phyloP scores from a whole-genome alignment of 1,139 yeast species.

The Yamadazyma siamensis region DNA sequence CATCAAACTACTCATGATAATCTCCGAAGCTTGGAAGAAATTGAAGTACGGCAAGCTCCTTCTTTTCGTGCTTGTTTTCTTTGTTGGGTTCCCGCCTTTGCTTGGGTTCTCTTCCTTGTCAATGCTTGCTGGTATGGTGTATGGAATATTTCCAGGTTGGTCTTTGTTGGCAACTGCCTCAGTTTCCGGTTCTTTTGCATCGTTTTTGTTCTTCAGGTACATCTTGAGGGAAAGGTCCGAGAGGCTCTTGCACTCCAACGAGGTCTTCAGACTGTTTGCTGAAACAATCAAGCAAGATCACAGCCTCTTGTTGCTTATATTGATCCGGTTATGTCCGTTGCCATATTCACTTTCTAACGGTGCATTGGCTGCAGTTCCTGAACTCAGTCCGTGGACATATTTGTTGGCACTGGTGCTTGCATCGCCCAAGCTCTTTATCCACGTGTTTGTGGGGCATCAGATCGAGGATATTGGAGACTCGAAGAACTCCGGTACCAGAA shows the following conservation, averaged over 20 bases:
- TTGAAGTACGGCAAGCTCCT: constrained; percentile 50
- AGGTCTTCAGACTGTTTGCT: constrained; percentile 70
- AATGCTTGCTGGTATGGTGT: constrained; percentile 74
- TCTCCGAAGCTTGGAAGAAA: constrained; percentile 47
- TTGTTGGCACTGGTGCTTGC: constrained; percentile 69
- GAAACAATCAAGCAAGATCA: constrained; percentile 64
- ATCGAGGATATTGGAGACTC: constrained; percentile 66
- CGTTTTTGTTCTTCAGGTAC: constrained; percentile 68
- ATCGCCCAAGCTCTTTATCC: constrained; percentile 77
- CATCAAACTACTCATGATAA: constrained; percentile 37
- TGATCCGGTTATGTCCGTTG: constrained; percentile 83
- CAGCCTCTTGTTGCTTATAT: constrained; percentile 61
- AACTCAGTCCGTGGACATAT: constrained; percentile 59
- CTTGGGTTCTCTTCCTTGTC: constrained; percentile 76
- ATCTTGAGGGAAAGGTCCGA: constrained; percentile 56
- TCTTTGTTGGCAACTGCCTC: constrained; percentile 67
- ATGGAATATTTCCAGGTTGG: constrained; percentile 84
- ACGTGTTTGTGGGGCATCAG: constrained; percentile 77
- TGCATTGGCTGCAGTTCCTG: constrained; percentile 83
- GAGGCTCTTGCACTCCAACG: constrained; percentile 47
- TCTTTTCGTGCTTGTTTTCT: constrained; percentile 44
- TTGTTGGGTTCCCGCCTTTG: constrained; percentile 77
- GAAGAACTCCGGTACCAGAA: constrained; percentile 48
- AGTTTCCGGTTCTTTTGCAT: constrained; percentile 65
- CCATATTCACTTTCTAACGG: constrained; percentile 94